Conservation (phyloP, 345 rosid species). For the Eucalyptus urophylla region DNA sequence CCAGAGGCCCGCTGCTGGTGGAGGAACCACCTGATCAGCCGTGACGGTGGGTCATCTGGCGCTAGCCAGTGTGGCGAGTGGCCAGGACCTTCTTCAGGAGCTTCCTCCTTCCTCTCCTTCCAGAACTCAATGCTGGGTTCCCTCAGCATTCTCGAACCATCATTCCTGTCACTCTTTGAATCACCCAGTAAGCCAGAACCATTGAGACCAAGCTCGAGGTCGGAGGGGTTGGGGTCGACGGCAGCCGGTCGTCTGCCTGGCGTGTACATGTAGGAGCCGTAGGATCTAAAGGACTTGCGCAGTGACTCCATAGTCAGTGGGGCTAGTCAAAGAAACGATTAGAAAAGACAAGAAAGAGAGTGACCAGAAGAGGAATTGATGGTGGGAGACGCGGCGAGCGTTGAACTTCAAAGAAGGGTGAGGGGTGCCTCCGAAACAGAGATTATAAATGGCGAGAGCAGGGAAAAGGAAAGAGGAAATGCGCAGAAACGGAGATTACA, state of each 20-base stretch:
- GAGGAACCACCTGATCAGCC: constrained; percentile 55
- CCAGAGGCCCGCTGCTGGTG: constrained; percentile 64
- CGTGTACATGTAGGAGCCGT: background rate
- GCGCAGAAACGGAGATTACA: too few species aligned
- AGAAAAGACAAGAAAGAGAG: background rate
- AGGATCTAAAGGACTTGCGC: background rate
- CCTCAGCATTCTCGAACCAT: background rate
- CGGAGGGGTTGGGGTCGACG: background rate
- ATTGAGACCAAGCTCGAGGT: background rate
- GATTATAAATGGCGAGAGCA: background rate
- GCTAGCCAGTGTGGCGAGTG: background rate
- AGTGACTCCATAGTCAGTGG: background rate
- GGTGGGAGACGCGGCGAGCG: background rate
- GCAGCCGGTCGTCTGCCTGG: background rate
- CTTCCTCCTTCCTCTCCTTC: background rate
- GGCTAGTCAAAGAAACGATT: background rate
- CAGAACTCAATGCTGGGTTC: background rate
- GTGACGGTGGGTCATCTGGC: constrained; percentile 57
- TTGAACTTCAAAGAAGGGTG: background rate
- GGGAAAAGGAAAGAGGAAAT: background rate
- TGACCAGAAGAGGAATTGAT: background rate
- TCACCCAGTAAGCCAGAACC: background rate
- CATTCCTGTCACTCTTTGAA: background rate
- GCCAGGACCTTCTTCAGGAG: constrained; percentile 12
- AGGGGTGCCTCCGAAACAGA: background rate